Percentiles rank a stretch among this genome's conserved stretches.
These are phyloP conservation scores for Phytopythium sindhum DNA, from an alignment of 352 stramenopile species.

Conservation along the genomic window DNA sequence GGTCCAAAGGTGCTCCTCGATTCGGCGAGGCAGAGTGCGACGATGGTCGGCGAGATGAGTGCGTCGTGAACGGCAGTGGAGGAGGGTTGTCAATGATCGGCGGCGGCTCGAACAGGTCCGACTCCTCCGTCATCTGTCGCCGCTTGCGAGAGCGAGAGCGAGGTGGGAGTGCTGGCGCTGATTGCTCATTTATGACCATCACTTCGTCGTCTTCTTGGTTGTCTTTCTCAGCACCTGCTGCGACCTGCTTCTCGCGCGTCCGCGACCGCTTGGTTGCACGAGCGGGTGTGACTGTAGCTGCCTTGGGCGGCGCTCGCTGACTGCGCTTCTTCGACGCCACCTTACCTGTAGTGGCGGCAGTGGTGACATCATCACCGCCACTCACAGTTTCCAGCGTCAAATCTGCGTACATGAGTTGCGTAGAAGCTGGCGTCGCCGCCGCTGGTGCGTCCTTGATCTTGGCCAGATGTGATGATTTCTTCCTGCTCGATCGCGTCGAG, in stretches of 20 bases:
- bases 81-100: slow-evolving; percentile 27
- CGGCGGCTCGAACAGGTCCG: neutral
- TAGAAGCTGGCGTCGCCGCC: neutral
- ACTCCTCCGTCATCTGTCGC: neutral
- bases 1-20: neutral
- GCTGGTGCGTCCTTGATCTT: neutral
- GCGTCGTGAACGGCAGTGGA: slow-evolving; percentile 28
- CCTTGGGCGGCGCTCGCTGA: neutral
- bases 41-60: slow-evolving; percentile 4
- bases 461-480: neutral
- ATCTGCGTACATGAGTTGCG: neutral
- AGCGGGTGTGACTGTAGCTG: neutral
- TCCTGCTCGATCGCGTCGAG: neutral
- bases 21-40: neutral
- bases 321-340: slow-evolving; percentile 3
- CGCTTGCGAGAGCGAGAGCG: neutral
- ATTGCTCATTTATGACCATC: neutral
- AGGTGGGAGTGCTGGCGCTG: neutral
- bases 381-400: slow-evolving; percentile 1
- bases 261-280: slow-evolving; percentile 5
- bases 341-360: neutral
- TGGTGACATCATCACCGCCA: neutral
- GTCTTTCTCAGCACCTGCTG: neutral
- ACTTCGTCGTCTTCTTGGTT: neutral
- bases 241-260: neutral